Base-by-base conservation (phyloP, 2,329 filamentous ascomycete species). In the Penicillium nordicum region DNA sequence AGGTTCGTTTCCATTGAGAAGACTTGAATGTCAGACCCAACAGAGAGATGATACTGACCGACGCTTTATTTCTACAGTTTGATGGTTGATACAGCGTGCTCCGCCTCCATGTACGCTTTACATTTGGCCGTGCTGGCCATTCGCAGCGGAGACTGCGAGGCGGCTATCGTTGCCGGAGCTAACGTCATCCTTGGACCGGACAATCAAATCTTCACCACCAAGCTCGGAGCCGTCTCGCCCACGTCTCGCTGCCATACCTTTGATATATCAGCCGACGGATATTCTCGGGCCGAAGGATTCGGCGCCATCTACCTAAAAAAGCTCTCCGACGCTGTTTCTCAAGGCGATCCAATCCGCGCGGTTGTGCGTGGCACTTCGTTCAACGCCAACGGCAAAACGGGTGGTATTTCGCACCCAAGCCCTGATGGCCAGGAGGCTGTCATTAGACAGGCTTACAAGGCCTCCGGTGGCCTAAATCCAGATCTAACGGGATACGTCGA, bases 21-120 rank as follows among this genome's bases (percentile, higher is more conserved):
- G 30, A 34, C 30, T 34, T 14, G 25, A 27, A 27, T 27, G 25
- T 27, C 25, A 8, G 25, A 8, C 6, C 25, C 7, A 27, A 27
- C 7, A 27, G 25, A 8, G 25, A 27, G 7, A 27, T 6, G 6
- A 14, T 34, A 34, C 30, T 34, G 30, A 34, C 30, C 4, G 12
- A 34, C 30, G 4, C 12, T 34, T 34, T 34, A 34, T 14, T 34
- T 14, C 7, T 34, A 14, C 12, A 34, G 30, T 40, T 59, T 70
- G 59, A 66, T 64, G 0, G 62, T 76, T 6, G 67, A 71, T n/a
- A 78, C 76, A 0, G 77, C 70, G 0, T 77, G 76, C 47, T 77
- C 74, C 0, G 69, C 73, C 1, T 68, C 72, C 4, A 45, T 78
- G 9, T 63, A 70, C 1, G 68, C 57, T 11, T 57, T 78, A 4